These are phyloP conservation scores for Suhomyces vadensis DNA, from an alignment of 805 yeast genomes.

Conservation along the genomic window DNA sequence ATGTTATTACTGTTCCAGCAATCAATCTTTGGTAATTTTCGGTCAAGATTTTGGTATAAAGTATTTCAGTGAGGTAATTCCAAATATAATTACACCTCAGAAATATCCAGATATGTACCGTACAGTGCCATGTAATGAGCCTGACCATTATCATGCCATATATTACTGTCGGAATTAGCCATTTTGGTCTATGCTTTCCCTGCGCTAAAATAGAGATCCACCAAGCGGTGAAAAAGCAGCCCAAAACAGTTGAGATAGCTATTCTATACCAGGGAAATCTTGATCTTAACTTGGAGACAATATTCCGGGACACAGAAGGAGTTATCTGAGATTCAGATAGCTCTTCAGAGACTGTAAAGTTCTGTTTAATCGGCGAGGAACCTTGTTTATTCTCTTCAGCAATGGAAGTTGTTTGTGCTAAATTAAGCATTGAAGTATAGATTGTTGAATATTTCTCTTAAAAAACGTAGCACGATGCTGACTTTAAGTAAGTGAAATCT, in stretches of 20 bases:
- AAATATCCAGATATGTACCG: slow-evolving; percentile 20
- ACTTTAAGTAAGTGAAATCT: too few species aligned
- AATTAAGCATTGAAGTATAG: too few species aligned
- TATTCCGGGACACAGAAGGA: slow-evolving; percentile 1
- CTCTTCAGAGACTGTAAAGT: too few species aligned
- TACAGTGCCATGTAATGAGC: slow-evolving; percentile 52
- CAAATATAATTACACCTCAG: slow-evolving; percentile 16
- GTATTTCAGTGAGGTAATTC: slow-evolving; percentile 32
- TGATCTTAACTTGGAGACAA: slow-evolving; percentile 7
- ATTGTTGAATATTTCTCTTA: too few species aligned
- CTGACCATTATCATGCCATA: slow-evolving; percentile 53
- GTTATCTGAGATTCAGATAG: not conserved
- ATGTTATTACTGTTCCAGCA: slow-evolving; percentile 46
- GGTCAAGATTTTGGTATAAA: slow-evolving; percentile 42
- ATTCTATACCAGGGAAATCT: slow-evolving; percentile 14
- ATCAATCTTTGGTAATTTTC: slow-evolving; percentile 39
- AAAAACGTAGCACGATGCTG: too few species aligned
- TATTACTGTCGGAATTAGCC: slow-evolving; percentile 60
- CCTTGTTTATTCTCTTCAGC: too few species aligned
- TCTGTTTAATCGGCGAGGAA: too few species aligned
- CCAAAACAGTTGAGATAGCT: slow-evolving; percentile 19
- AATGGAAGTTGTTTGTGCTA: too few species aligned
- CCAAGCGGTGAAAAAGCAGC: slow-evolving; percentile 29
- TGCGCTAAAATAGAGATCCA: slow-evolving; percentile 58
- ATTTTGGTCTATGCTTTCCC: slow-evolving; percentile 46